A percentile compares a stretch with the other conserved stretches of the same genome.
These are phyloP conservation scores for Shiraia sp. DNA, from an alignment of 2,329 filamentous ascomycete genomes.

Conservation along the genomic window DNA sequence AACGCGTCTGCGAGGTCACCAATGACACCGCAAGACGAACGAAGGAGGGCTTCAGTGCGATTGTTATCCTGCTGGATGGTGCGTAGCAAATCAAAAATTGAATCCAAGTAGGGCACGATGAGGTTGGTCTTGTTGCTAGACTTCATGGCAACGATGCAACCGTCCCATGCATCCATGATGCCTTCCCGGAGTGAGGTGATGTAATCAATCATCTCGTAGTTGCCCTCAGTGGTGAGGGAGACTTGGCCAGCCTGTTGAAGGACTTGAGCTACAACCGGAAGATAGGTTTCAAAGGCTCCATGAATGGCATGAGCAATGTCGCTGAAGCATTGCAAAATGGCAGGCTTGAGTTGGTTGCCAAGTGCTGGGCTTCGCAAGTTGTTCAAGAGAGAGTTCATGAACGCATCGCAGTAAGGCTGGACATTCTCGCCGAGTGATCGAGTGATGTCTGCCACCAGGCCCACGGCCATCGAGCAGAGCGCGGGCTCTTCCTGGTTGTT, in stretches of 20 bases:
- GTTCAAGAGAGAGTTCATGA: slow-evolving; percentile 97
- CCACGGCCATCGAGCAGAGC: slow-evolving; percentile 96
- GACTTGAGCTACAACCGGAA: slow-evolving; percentile 89
- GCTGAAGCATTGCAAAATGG: slow-evolving; percentile 96
- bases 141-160: slow-evolving; percentile 94
- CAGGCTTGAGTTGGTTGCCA: slow-evolving; percentile 95
- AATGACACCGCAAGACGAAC: slow-evolving; percentile 96
- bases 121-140: slow-evolving; percentile 71
- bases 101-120: slow-evolving; percentile 76
- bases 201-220: slow-evolving; percentile 96
- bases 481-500: slow-evolving; percentile 94
- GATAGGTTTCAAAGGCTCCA: slow-evolving; percentile 88
- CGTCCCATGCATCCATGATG: slow-evolving; percentile 99
- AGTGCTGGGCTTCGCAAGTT: slow-evolving; percentile 87
- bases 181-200: slow-evolving; percentile 92
- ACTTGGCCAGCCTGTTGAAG: slow-evolving; percentile 90
- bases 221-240: slow-evolving; percentile 75
- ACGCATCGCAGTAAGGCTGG: slow-evolving; percentile 92
- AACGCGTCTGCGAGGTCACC: slow-evolving; percentile 95
- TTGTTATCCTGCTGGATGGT: slow-evolving; percentile 80
- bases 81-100: slow-evolving; percentile 85
- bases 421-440: slow-evolving; percentile 87
- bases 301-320: slow-evolving; percentile 95
- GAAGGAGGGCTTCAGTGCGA: slow-evolving; percentile 87
- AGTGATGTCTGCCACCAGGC: slow-evolving; percentile 93